Evolutionary conservation across 345 rosid species (phyloP).

Genomic region (Durio zibethinus): DNA sequence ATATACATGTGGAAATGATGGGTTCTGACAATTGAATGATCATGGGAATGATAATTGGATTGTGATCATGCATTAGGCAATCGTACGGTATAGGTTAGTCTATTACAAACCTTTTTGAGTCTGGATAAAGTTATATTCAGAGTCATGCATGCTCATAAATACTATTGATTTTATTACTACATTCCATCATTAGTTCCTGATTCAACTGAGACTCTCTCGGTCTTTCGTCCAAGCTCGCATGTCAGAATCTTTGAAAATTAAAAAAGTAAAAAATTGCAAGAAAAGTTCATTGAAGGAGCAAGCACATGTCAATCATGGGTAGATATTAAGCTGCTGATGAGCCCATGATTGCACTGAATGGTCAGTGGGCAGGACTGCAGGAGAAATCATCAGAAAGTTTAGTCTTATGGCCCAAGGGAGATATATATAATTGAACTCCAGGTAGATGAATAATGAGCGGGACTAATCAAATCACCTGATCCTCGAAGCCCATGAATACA

Average conservation of each 20-base stretch:
- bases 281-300: slow-evolving; percentile 15
- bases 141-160: slow-evolving; percentile 29
- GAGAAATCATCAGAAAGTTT: slow-evolving; percentile 4
- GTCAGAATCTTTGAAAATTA: slow-evolving; percentile 17
- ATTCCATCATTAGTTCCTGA: slow-evolving; percentile 20
- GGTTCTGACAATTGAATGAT: slow-evolving; percentile 29
- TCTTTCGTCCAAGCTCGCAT: slow-evolving; percentile 2
- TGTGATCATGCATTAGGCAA: slow-evolving; percentile 28
- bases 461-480: slow-evolving; percentile 1
- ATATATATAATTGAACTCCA: slow-evolving; percentile 14
- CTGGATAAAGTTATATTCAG: slow-evolving; percentile 24
- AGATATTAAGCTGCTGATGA: slow-evolving; percentile 20
- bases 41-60: slow-evolving; percentile 24
- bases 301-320: slow-evolving; percentile 32
- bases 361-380: not conserved
- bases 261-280: not conserved
- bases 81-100: slow-evolving; percentile 32
- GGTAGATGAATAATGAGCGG: slow-evolving; percentile 1
- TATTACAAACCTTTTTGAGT: slow-evolving; percentile 21
- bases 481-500: not conserved
- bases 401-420: not conserved
- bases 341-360: slow-evolving; percentile 28
- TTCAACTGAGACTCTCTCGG: not conserved
- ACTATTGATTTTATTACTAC: slow-evolving; percentile 13
- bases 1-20: slow-evolving; percentile 16